Conservation (phyloP, 2,329 filamentous ascomycete genomes). For the Stagonosporopsis vannaccii region DNA sequence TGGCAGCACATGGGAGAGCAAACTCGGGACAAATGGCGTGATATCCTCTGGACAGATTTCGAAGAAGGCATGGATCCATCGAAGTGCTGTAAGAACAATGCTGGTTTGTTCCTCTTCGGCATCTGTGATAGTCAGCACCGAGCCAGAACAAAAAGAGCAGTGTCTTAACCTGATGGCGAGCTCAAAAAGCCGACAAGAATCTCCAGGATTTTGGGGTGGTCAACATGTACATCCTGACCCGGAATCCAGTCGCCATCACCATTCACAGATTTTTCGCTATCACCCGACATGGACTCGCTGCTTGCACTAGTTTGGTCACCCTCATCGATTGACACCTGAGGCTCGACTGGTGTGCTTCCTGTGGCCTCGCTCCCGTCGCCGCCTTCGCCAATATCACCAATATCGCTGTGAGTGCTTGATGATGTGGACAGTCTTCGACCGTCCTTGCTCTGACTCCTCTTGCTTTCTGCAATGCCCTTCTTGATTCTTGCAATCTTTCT, state of each 20-base stretch:
- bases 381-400: slow-evolving; percentile 18
- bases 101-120: slow-evolving; percentile 74
- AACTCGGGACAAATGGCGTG: slow-evolving; percentile 88
- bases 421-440: slow-evolving; percentile 75
- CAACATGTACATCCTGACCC: slow-evolving; percentile 94
- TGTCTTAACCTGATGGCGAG: slow-evolving; percentile 74
- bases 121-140: slow-evolving; percentile 33
- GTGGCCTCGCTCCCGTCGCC: slow-evolving; percentile 61
- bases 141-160: neutral
- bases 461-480: slow-evolving; percentile 88
- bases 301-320: slow-evolving; percentile 55
- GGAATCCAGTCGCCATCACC: slow-evolving; percentile 95
- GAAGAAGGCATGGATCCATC: slow-evolving; percentile 96
- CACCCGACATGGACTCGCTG: slow-evolving; percentile 42
- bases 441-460: slow-evolving; percentile 70
- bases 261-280: slow-evolving; percentile 52
- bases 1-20: slow-evolving; percentile 89
- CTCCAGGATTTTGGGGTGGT: slow-evolving; percentile 88
- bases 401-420: slow-evolving; percentile 55
- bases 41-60: slow-evolving; percentile 98
- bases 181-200: slow-evolving; percentile 91
- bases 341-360: slow-evolving; percentile 57
- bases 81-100: slow-evolving; percentile 85
- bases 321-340: slow-evolving; percentile 58
- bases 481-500: slow-evolving; percentile 93